Evolutionary conservation across 768 basidiomycete genomes (phyloP).

Genomic region (Pisolithus marmoratus): DNA sequence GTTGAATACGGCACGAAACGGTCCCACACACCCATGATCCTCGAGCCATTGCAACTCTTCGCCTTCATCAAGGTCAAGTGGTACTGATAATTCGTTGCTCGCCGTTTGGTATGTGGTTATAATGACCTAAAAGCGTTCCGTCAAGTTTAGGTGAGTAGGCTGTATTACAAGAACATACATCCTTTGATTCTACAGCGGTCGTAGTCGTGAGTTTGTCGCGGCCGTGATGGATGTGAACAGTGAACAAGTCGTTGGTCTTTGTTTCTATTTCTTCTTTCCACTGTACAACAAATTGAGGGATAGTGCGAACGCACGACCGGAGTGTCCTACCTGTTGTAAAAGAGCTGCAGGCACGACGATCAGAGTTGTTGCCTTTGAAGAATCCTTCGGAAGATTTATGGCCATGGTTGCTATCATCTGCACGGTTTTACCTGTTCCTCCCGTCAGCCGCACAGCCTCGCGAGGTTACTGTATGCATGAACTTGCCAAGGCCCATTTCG

Average conservation of each 20-base stretch:
- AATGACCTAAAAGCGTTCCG: constrained; percentile 42
- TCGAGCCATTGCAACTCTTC: constrained; percentile 46
- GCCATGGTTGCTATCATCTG: constrained; percentile 80
- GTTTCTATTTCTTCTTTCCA: constrained; percentile 71
- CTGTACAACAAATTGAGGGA: constrained; percentile 23
- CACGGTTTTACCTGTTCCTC: constrained; percentile 57
- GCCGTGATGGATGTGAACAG: constrained; percentile 68
- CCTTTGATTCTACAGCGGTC: constrained; percentile 45
- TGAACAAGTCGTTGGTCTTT: constrained; percentile 59
- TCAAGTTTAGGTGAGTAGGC: background rate
- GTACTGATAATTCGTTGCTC: constrained; percentile 51
- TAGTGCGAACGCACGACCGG: background rate
- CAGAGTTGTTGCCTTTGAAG: constrained; percentile 56
- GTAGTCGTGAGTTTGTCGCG: constrained; percentile 56
- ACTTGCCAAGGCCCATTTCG: constrained; percentile 60
- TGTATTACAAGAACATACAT: constrained; percentile 32
- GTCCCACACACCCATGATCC: constrained; percentile 40
- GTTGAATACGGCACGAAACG: background rate
- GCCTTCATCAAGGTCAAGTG: constrained; percentile 38
- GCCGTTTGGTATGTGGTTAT: constrained; percentile 77
- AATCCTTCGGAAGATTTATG: constrained; percentile 50
- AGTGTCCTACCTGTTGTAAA: constrained; percentile 50
- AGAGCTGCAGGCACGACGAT: constrained; percentile 76
- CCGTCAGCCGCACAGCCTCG: background rate
- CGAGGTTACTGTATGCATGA: background rate